Conservation (phyloP, 2,329 filamentous ascomycete genomes). For the Zymoseptoria tritici region DNA sequence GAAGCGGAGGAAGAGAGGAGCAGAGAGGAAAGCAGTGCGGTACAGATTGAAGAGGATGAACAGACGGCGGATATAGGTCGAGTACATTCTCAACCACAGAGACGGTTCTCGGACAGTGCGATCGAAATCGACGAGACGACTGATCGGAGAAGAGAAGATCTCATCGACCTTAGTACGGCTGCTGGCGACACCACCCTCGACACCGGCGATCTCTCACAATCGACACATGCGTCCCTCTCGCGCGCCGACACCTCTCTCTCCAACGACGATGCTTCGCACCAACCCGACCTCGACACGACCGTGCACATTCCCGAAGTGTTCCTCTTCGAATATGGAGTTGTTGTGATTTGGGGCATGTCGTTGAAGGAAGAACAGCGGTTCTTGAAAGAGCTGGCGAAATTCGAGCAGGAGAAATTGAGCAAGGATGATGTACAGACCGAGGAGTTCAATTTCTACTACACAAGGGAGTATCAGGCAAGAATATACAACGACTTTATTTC, state of each 20-base stretch:
- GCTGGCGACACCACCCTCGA: constrained; percentile 11
- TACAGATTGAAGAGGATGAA: constrained; percentile 15
- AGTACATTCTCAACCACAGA: constrained; percentile 38
- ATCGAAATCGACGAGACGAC: constrained; percentile 55
- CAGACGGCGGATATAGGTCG: constrained; percentile 18
- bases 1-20: constrained; percentile 14
- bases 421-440: constrained; percentile 89
- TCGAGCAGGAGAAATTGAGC: constrained; percentile 82
- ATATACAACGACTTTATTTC: constrained; percentile 99
- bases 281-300: constrained; percentile 70
- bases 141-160: constrained; percentile 28
- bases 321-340: constrained; percentile 93
- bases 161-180: constrained; percentile 27
- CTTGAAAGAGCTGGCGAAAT: constrained; percentile 87
- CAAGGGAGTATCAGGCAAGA: constrained; percentile 89
- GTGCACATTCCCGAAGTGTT: constrained; percentile 93
- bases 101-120: constrained; percentile 66
- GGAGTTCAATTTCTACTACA: constrained; percentile 99
- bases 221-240: constrained; percentile 19
- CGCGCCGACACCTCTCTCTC: constrained; percentile 7
- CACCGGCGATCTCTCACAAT: constrained; percentile 9
- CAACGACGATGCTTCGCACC: constrained; percentile 7
- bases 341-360: constrained; percentile 98
- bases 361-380: constrained; percentile 83
- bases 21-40: neutral